Evolutionary conservation across 73 alveolate genomes (phyloP).

Genomic region (Paramecium sexaurelia): DNA sequence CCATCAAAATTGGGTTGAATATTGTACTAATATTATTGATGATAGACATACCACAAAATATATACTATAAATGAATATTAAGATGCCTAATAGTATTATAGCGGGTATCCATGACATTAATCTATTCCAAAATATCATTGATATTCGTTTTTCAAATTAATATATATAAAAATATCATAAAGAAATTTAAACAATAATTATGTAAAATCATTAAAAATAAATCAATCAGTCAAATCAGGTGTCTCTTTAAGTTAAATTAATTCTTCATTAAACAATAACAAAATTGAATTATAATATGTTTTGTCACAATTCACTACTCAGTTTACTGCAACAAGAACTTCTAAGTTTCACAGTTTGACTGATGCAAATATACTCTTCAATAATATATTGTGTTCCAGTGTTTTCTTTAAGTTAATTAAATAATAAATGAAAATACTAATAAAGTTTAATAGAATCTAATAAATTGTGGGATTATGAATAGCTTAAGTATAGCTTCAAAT

Average conservation of each 20-base stretch:
- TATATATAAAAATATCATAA: background rate
- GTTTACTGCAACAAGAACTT: background rate
- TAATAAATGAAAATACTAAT: background rate
- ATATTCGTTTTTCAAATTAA: conserved; percentile 37
- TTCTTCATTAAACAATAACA: background rate
- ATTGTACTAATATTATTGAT: background rate
- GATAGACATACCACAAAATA: background rate
- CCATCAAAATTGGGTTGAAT: background rate
- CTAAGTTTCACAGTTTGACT: background rate
- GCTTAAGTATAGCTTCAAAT: too few species aligned
- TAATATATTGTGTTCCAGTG: background rate
- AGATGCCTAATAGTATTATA: background rate
- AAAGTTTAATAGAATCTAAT: too few species aligned
- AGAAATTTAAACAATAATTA: background rate
- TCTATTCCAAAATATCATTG: conserved; percentile 10
- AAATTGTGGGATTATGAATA: too few species aligned
- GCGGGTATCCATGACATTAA: conserved; percentile 52
- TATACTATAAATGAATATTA: conserved; percentile 6
- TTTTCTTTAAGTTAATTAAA: background rate
- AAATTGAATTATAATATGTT: background rate
- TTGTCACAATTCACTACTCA: background rate
- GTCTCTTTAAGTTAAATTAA: background rate
- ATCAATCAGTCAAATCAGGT: background rate
- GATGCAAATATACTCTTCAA: background rate
- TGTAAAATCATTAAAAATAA: background rate